phyloP scores from a whole-genome alignment of 2,329 filamentous ascomycete species.

The Plenodomus tracheiphilus region DNA sequence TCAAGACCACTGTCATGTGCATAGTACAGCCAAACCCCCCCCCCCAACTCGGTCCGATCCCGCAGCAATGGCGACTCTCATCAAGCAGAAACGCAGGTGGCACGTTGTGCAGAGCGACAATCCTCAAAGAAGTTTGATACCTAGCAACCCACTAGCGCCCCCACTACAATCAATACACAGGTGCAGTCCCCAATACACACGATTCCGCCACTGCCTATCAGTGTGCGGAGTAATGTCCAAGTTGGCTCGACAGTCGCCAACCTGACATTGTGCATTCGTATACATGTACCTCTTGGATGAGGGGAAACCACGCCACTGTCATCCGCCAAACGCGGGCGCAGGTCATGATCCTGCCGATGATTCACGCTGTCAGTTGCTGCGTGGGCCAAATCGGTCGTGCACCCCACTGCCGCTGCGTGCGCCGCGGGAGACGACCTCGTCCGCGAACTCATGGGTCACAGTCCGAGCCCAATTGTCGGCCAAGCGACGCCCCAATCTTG shows the following conservation, averaged over 20 bases:
- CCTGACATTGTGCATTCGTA: not conserved
- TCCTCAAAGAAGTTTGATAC: not conserved
- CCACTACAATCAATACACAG: not conserved
- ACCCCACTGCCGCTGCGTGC: not conserved
- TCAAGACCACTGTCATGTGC: too few species aligned
- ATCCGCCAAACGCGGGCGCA: not conserved
- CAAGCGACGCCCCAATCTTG: constrained; percentile 8
- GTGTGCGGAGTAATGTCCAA: not conserved
- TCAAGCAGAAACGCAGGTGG: not conserved
- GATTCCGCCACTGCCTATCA: constrained; percentile 3
- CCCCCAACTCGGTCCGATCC: constrained; percentile 5
- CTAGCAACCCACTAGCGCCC: constrained; percentile 3
- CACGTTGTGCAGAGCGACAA: constrained; percentile 6
- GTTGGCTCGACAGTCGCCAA: not conserved
- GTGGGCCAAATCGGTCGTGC: not conserved
- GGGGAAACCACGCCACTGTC: not conserved
- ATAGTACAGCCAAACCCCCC: too few species aligned
- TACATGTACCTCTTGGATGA: not conserved
- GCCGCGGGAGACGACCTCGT: not conserved
- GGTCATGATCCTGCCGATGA: not conserved
- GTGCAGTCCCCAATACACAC: not conserved
- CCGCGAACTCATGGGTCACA: constrained; percentile 1
- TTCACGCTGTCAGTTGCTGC: too few species aligned
- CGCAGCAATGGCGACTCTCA: not conserved
- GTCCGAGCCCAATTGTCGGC: constrained; percentile 1